Base-by-base conservation (phyloP, 179 eudicot genomes). In the Corrigiola litoralis region DNA sequence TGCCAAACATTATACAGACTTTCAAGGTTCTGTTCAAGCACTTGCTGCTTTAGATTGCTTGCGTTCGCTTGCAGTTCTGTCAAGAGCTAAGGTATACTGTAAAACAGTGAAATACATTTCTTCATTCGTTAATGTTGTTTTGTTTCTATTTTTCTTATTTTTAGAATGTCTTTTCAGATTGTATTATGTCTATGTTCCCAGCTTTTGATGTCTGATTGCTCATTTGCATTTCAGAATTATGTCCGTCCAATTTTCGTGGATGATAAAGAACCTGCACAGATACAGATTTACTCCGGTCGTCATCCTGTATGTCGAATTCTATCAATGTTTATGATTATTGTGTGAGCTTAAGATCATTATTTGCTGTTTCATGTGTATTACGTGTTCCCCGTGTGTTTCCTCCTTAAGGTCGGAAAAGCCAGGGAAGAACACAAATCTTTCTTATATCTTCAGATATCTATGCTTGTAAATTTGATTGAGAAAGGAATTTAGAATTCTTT, bases 31-130 rank as follows among this genome's bases (percentile, higher is more conserved):
- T 58, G 87, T 92, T 66, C 92, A 92, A 69, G 98, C 98, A 44
- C 78, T 92, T 60, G 92, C 98, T 72, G 66, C 94, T 24, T 77
- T 92, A 77, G 98, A 92, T 75, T 92, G 98, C 63, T 79, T 90
- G 67, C 84, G 84, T 77, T 90, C 97, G 16, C 84, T 92, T 32
- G 95, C 98, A 37, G 48, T 77, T 85, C 80, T 92, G 63, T 85
- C 98, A n/a, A 84, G 86, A 73, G 80, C 73, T 55, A 85, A 90
- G 97, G 97, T 77, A 45, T 44, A 21, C 14, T 42, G 33, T 13
- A 37, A 34, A 34, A 61, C 34, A 6, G 33, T 38, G 33, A 50
- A 69, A 29, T n/a, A 29, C 13, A n/a, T 24, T 61, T 34, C 48
- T 65, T 5, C 20, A 14, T 36, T 10, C n/a, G 27, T 63, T 16